A percentile compares a stretch with the other conserved stretches of the same genome.
These are phyloP conservation scores for Rhazya stricta DNA, from an alignment of 257 asterid genomes.

Conservation along the genomic window DNA sequence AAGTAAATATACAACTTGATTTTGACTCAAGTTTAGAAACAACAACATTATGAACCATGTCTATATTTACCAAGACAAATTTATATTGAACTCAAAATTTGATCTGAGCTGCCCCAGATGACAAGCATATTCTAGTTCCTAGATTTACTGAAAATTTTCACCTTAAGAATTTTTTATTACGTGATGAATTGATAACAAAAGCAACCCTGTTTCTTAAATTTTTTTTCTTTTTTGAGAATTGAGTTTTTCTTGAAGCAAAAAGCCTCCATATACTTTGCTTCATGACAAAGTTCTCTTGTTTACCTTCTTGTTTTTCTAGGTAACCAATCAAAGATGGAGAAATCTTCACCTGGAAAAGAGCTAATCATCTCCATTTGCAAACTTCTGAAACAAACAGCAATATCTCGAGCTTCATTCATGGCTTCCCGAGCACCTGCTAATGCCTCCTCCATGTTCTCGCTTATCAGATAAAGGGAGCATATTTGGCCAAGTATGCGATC, in stretches of 20 bases:
- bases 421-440: conserved; percentile 37
- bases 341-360: conserved; percentile 23
- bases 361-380: conserved; percentile 26
- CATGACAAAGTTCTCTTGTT: neutral
- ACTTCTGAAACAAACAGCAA: conserved; percentile 25
- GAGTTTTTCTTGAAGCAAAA: neutral
- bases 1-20: too few species aligned
- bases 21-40: neutral
- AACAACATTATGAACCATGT: neutral
- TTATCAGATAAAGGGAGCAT: conserved; percentile 40
- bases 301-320: conserved; percentile 11
- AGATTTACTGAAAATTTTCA: neutral
- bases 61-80: too few species aligned
- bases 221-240: too few species aligned
- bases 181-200: neutral
- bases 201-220: neutral
- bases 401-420: conserved; percentile 34
- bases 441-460: conserved; percentile 34
- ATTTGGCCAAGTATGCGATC: conserved; percentile 36
- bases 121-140: neutral
- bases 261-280: neutral
- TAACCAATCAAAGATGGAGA: conserved; percentile 10
- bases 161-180: too few species aligned
- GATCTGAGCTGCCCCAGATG: neutral
- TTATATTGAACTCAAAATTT: neutral